These are phyloP conservation scores for Iris macrosiphon DNA, from an alignment of 106 monocot species.

Conservation along the genomic window DNA sequence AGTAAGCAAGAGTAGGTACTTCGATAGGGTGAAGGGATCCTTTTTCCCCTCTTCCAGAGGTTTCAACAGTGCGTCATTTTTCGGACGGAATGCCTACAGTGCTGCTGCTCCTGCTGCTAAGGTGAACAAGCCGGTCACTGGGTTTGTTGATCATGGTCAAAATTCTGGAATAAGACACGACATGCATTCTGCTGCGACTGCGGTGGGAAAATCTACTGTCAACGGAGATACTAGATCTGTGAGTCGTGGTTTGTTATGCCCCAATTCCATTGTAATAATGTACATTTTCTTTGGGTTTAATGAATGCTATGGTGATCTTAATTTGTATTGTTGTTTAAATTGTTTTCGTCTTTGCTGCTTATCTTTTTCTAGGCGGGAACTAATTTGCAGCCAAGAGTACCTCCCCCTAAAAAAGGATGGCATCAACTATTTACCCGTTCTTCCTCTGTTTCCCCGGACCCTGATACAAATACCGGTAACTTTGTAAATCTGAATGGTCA, in stretches of 20 bases:
- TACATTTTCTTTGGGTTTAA: too few species aligned
- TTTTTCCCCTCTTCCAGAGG: slow-evolving; percentile 62
- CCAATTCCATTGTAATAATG: too few species aligned
- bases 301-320: too few species aligned
- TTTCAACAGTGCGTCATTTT: slow-evolving; percentile 53
- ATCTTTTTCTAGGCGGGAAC: slow-evolving; percentile 26
- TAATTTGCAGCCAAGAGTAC: slow-evolving; percentile 23
- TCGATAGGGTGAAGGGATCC: slow-evolving; percentile 54
- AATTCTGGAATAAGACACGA: slow-evolving; percentile 37
- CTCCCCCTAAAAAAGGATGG: slow-evolving; percentile 71
- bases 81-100: slow-evolving; percentile 53
- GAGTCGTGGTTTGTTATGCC: slow-evolving; percentile 38
- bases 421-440: slow-evolving; percentile 81
- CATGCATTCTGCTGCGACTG: slow-evolving; percentile 17
- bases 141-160: slow-evolving; percentile 20
- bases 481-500: slow-evolving; percentile 17
- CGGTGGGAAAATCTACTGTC: slow-evolving; percentile 12
- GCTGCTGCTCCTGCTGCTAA: slow-evolving; percentile 33
- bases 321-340: neutral
- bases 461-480: slow-evolving; percentile 20
- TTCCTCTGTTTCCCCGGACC: slow-evolving; percentile 46
- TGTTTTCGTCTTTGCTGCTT: neutral
- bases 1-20: slow-evolving; percentile 47
- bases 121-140: slow-evolving; percentile 25
- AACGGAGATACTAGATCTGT: slow-evolving; percentile 51